Evolutionary conservation across 2,329 filamentous ascomycete species (phyloP).

Genomic region (Daldinia eschscholtzii): DNA sequence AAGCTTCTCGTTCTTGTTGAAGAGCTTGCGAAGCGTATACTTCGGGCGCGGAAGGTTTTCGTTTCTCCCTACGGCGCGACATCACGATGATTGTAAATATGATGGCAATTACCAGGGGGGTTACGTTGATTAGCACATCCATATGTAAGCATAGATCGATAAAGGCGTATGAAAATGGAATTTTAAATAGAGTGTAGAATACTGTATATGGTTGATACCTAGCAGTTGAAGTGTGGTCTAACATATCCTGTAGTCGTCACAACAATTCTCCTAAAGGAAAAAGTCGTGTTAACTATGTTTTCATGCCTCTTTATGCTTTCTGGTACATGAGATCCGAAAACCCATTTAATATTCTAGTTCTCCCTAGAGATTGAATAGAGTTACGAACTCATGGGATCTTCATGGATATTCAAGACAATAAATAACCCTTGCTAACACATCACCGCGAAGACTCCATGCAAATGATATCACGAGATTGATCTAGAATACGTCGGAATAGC

Average conservation of each 20-base stretch:
- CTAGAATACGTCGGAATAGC: not conserved
- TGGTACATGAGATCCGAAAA: not conserved
- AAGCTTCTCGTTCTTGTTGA: not conserved
- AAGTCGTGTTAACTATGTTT: not conserved
- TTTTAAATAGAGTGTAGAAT: not conserved
- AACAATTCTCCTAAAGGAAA: not conserved
- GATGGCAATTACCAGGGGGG: not conserved
- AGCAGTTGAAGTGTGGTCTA: not conserved
- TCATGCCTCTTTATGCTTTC: not conserved
- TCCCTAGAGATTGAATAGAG: not conserved
- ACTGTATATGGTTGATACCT: not conserved
- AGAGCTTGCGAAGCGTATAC: not conserved
- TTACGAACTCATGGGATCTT: not conserved
- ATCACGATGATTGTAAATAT: not conserved
- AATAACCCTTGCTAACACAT: not conserved
- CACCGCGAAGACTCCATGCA: not conserved
- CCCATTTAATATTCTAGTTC: not conserved
- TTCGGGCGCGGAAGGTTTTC: not conserved
- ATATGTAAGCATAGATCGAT: not conserved
- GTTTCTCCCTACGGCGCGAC: not conserved
- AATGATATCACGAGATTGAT: not conserved
- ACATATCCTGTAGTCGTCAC: not conserved
- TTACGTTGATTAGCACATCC: no score
- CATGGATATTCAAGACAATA: no score
- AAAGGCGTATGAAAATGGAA: not conserved